A percentile compares a stretch with the other conserved stretches of the same genome.
phyloP scores from a whole-genome alignment of 129 eudicot genomes.

The Erigeron canadensis region DNA sequence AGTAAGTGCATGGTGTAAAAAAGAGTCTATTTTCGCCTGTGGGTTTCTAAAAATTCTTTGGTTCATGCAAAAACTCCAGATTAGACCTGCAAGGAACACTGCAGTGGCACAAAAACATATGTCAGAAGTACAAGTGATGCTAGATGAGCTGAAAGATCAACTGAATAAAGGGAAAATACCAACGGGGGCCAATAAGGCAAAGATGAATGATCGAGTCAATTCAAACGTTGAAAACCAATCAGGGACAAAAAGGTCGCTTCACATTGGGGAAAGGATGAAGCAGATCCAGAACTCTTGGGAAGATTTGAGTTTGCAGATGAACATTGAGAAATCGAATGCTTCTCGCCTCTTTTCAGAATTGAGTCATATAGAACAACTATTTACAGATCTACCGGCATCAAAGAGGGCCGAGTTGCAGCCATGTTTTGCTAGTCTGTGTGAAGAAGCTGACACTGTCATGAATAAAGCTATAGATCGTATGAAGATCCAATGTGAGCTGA shows the following conservation, averaged over 20 bases:
- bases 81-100: neutral
- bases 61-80: neutral
- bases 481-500: constrained; percentile 4
- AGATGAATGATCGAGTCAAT: neutral
- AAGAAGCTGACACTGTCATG: constrained; percentile 2
- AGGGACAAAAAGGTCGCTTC: neutral
- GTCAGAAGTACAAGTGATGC: neutral
- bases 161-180: neutral
- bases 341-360: neutral
- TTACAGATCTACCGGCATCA: constrained; percentile 1
- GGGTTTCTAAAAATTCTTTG: neutral
- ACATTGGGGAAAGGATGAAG: neutral
- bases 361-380: neutral
- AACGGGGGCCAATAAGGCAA: neutral
- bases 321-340: neutral
- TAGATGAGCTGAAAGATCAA: neutral
- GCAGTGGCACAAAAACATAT: neutral
- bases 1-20: no score
- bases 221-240: neutral
- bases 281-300: neutral
- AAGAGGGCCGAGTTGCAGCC: neutral
- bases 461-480: neutral
- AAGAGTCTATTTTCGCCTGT: no score
- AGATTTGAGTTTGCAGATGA: neutral
- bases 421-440: constrained; percentile 1